Evolutionary conservation across 176 grass and related monocot genomes (phyloP).

Genomic region (Eleusine coracana): DNA sequence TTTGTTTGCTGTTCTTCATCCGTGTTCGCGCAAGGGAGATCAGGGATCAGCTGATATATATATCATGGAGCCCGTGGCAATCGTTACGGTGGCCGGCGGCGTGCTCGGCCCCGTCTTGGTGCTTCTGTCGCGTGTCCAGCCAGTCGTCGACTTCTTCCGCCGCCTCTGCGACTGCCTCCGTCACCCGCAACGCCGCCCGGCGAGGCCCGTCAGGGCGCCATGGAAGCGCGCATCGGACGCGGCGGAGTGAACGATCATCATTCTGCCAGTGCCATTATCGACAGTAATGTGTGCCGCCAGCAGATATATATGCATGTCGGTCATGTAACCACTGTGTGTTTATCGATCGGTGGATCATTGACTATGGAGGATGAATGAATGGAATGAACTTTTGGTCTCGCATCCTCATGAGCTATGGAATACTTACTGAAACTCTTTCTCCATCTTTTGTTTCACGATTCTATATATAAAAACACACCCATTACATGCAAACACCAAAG

Average conservation of each 20-base stretch:
- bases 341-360: not conserved
- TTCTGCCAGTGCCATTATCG: not conserved
- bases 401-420: too few species aligned
- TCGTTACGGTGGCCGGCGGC: slow-evolving; percentile 48
- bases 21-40: not conserved
- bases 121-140: slow-evolving; percentile 42
- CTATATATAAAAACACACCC: too few species aligned
- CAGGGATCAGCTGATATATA: not conserved
- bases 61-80: slow-evolving; percentile 44
- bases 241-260: not conserved
- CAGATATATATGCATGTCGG: not conserved
- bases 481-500: too few species aligned
- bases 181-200: slow-evolving; percentile 31
- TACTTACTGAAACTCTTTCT: too few species aligned
- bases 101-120: slow-evolving; percentile 38
- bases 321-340: not conserved
- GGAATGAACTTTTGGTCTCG: not conserved
- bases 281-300: too few species aligned
- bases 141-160: slow-evolving; percentile 34
- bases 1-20: not conserved
- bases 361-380: not conserved
- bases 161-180: slow-evolving; percentile 37
- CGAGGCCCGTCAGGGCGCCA: slow-evolving; percentile 32
- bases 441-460: too few species aligned
- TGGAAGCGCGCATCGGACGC: slow-evolving; percentile 12